phyloP scores from a whole-genome alignment of 2,329 filamentous ascomycete genomes.

The Aureobasidium musti region DNA sequence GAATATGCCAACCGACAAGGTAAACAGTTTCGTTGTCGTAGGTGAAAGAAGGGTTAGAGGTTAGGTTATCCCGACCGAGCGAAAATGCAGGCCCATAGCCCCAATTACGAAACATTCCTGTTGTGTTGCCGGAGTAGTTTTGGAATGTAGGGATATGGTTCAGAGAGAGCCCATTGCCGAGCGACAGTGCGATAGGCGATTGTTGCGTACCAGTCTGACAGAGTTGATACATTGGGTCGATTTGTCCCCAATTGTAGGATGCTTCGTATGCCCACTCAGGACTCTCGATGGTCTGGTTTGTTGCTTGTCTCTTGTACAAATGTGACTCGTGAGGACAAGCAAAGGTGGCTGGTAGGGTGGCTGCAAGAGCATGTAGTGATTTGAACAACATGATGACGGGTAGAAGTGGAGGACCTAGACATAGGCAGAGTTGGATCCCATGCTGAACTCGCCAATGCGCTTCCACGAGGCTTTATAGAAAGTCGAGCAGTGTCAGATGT shows the following conservation, averaged over 20 bases:
- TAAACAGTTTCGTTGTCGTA: constrained; percentile 54
- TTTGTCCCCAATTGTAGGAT: constrained; percentile 46
- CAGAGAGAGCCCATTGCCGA: constrained; percentile 37
- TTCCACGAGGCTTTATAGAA: background rate
- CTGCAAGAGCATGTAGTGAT: constrained; percentile 23
- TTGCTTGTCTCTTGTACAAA: constrained; percentile 13
- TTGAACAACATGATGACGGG: constrained; percentile 8
- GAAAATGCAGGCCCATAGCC: constrained; percentile 53
- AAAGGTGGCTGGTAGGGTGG: constrained; percentile 15
- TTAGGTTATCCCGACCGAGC: constrained; percentile 44
- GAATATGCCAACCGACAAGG: constrained; percentile 55
- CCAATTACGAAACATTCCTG: constrained; percentile 49
- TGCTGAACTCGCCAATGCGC: background rate
- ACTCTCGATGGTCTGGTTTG: constrained; percentile 26
- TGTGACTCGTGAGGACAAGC: constrained; percentile 27
- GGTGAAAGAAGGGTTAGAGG: constrained; percentile 46
- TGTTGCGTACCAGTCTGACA: constrained; percentile 57
- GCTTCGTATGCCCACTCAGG: constrained; percentile 41
- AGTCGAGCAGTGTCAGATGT: background rate
- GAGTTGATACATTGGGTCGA: constrained; percentile 44
- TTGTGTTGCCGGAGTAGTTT: constrained; percentile 32
- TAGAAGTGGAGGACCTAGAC: background rate
- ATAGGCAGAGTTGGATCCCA: background rate
- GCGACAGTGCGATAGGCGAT: constrained; percentile 51
- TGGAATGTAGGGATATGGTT: constrained; percentile 40